These are phyloP conservation scores for Debaryomycetaceae sp. DNA, from an alignment of 1,139 yeast genomes.

Conservation along the genomic window DNA sequence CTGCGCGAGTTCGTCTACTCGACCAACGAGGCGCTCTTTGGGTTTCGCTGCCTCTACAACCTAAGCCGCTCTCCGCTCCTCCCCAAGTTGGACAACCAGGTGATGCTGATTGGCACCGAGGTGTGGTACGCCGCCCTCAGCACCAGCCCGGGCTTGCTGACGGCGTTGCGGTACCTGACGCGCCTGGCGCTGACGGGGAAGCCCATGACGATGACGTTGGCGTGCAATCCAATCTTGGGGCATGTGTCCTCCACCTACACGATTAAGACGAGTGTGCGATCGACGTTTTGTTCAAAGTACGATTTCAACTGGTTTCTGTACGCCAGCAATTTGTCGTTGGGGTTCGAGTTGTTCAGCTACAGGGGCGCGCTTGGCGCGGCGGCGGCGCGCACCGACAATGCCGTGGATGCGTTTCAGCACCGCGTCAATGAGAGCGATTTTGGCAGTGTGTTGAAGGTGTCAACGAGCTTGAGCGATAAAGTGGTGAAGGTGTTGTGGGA, in stretches of 20 bases:
- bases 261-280: conserved; percentile 69
- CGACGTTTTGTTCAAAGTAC: conserved; percentile 80
- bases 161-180: conserved; percentile 81
- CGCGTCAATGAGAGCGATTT: conserved; percentile 52
- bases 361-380: too few species aligned
- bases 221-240: conserved; percentile 88
- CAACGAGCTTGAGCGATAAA: conserved; percentile 65
- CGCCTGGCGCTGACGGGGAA: conserved; percentile 83
- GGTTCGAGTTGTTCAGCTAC: conserved; percentile 74
- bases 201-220: conserved; percentile 83
- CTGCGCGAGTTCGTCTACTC: conserved; percentile 79
- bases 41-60: conserved; percentile 75
- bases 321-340: conserved; percentile 80
- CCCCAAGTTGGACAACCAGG: conserved; percentile 43
- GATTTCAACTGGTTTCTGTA: conserved; percentile 91
- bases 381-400: too few species aligned
- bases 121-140: conserved; percentile 83
- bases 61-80: conserved; percentile 29
- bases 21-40: conserved; percentile 85
- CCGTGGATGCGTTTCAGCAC: conserved; percentile 50
- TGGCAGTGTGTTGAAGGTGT: conserved; percentile 68
- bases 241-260: conserved; percentile 87
- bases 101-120: conserved; percentile 77
- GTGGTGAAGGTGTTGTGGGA: conserved; percentile 76
- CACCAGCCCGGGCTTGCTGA: conserved; percentile 80